phyloP scores from a whole-genome alignment of 208 protist genomes.

The Crithidia brevicula region DNA sequence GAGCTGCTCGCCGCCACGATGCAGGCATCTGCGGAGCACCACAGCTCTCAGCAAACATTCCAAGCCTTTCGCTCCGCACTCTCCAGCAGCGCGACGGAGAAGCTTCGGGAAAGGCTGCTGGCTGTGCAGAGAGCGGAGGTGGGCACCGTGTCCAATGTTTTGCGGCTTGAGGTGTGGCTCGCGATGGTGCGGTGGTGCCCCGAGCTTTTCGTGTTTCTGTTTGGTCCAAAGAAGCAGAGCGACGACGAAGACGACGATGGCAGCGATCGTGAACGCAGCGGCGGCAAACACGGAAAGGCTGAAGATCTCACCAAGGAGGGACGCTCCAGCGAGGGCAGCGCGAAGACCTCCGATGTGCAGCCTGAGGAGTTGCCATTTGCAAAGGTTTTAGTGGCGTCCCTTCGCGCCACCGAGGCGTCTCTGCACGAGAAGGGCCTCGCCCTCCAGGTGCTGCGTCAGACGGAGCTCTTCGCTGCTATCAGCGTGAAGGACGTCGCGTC shows the following conservation, averaged over 20 bases:
- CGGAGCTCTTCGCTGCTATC: conserved; percentile 21
- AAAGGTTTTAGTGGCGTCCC: conserved; percentile 18
- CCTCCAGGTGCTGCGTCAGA: conserved; percentile 25
- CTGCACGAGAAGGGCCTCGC: conserved; percentile 34
- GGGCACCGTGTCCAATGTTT: conserved; percentile 26
- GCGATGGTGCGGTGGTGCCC: conserved; percentile 35
- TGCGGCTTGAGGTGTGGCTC: conserved; percentile 34
- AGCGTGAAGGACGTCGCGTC: conserved; percentile 14
- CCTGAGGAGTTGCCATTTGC: conserved; percentile 30
- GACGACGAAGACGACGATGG: conserved; percentile 1
- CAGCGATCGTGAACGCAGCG: background rate
- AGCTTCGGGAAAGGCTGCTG: conserved; percentile 8
- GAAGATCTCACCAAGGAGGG: background rate
- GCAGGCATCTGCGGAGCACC: conserved; percentile 13
- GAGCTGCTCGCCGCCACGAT: conserved; percentile 29
- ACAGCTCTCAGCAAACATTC: background rate
- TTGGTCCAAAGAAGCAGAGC: conserved; percentile 14
- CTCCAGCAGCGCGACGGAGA: background rate
- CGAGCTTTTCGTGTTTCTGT: conserved; percentile 26
- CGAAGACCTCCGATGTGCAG: too few species aligned
- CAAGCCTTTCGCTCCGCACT: conserved; percentile 22
- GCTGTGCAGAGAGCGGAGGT: conserved; percentile 9
- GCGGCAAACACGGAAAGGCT: background rate
- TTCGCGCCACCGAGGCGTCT: conserved; percentile 21
- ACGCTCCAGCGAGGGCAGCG: background rate